Percentiles rank a stretch among this genome's conserved stretches.
phyloP scores from a whole-genome alignment of 2,329 filamentous ascomycete species.

The Orbilia brochopaga region DNA sequence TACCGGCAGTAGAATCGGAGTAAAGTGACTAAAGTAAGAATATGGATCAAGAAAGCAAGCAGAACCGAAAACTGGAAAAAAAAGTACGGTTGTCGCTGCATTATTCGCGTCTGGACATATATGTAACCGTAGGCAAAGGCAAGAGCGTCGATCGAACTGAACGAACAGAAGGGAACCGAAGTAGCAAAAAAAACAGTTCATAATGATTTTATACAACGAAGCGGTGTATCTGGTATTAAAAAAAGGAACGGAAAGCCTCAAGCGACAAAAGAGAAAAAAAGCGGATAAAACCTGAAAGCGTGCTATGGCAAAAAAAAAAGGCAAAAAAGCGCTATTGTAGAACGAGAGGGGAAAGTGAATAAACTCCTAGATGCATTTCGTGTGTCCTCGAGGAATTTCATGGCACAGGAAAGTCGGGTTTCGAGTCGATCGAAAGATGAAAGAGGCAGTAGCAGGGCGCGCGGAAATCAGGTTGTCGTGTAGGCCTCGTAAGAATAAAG shows the following conservation, averaged over 20 bases:
- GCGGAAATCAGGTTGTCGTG: conserved; percentile 10
- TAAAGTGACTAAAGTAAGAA: neutral
- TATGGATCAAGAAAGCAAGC: conserved; percentile 18
- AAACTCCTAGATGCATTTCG: conserved; percentile 52
- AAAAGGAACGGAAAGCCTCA: conserved; percentile 26
- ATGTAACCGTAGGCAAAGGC: conserved; percentile 20
- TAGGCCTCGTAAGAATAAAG: conserved; percentile 44
- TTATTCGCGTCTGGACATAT: conserved; percentile 50
- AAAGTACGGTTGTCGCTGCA: conserved; percentile 35
- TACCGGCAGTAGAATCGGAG: conserved; percentile 10
- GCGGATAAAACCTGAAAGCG: conserved; percentile 21
- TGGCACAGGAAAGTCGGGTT: conserved; percentile 48
- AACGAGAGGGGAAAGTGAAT: conserved; percentile 16
- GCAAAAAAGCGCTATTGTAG: conserved; percentile 39
- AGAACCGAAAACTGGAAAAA: conserved; percentile 33
- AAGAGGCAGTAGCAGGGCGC: conserved; percentile 25
- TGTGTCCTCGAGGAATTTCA: conserved; percentile 39
- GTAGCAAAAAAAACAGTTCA: conserved; percentile 15
- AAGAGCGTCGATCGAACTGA: conserved; percentile 5
- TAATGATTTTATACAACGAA: conserved; percentile 50
- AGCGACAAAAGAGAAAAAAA: conserved; percentile 33
- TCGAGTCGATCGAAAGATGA: conserved; percentile 23
- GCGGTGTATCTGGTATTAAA: conserved; percentile 51
- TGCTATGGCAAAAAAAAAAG: conserved; percentile 16
- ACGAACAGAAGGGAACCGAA: conserved; percentile 18